Conservation (phyloP, 495 filamentous ascomycete species). For the Tetracladium marchalianum region DNA sequence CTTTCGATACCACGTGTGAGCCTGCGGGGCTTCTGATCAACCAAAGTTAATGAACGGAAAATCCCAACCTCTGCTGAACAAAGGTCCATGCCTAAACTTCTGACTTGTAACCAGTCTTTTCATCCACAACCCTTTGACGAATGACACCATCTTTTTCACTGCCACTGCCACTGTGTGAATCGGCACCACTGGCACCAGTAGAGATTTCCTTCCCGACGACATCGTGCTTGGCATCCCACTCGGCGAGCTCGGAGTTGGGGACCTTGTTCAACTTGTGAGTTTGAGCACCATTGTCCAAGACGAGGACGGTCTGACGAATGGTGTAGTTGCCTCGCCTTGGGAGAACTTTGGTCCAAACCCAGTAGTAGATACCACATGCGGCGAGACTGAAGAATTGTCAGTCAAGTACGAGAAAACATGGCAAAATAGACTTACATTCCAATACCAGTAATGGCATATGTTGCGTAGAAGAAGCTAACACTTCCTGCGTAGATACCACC, state of each 20-base stretch:
- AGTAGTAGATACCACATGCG: conserved; percentile 45
- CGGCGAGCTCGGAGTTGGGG: conserved; percentile 32
- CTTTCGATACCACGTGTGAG: too few species aligned
- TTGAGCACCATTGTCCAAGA: conserved; percentile 34
- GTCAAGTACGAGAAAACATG: neutral
- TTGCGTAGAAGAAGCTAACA: conserved; percentile 60
- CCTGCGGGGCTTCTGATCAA: too few species aligned
- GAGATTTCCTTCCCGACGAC: conserved; percentile 27
- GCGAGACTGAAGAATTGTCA: conserved; percentile 27
- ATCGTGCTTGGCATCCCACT: conserved; percentile 50
- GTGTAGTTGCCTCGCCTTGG: conserved; percentile 40
- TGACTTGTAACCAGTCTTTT: too few species aligned
- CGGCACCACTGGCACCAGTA: neutral
- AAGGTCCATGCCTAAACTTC: too few species aligned
- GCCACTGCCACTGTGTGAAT: too few species aligned
- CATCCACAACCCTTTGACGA: too few species aligned
- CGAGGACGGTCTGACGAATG: conserved; percentile 42
- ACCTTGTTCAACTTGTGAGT: conserved; percentile 48
- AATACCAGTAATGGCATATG: conserved; percentile 47
- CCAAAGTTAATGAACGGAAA: too few species aligned
- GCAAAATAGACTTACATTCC: conserved; percentile 36
- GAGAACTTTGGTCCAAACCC: conserved; percentile 42
- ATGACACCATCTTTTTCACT: too few species aligned
- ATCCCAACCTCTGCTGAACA: too few species aligned
- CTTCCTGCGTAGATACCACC: conserved; percentile 44